These are phyloP conservation scores for Picea engelmannii DNA, from an alignment of 83 land plant genomes.

Conservation along the genomic window DNA sequence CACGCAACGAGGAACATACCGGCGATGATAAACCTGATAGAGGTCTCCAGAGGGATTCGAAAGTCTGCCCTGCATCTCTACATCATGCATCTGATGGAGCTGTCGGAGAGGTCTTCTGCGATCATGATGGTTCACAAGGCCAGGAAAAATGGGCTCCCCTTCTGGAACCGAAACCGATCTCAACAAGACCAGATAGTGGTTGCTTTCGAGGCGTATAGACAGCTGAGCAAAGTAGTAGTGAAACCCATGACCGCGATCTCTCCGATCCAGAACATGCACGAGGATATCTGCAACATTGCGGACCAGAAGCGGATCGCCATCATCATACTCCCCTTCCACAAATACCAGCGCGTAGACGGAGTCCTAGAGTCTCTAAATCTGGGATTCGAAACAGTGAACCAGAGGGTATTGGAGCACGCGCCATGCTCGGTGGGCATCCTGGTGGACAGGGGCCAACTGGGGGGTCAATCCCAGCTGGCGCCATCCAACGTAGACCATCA, in stretches of 20 bases:
- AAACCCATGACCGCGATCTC: slow-evolving; percentile 49
- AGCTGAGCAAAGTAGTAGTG: slow-evolving; percentile 37
- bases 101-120: no score
- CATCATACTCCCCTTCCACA: slow-evolving; percentile 58
- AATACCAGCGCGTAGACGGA: slow-evolving; percentile 41
- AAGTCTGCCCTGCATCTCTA: no score
- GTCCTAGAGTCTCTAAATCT: slow-evolving; percentile 40
- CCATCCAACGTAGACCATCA: slow-evolving; percentile 26
- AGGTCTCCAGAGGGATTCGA: no score
- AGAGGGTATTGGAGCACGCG: slow-evolving; percentile 53
- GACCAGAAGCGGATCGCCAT: slow-evolving; percentile 50
- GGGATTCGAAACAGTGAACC: slow-evolving; percentile 67
- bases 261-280: slow-evolving; percentile 42
- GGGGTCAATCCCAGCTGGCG: slow-evolving; percentile 15
- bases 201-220: slow-evolving; percentile 51
- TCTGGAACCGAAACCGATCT: slow-evolving; percentile 38
- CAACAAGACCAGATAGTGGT: slow-evolving; percentile 32
- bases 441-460: slow-evolving; percentile 62
- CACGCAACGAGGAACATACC: no score
- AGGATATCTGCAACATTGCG: slow-evolving; percentile 49
- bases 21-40: no score
- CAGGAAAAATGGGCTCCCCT: slow-evolving; percentile 65
- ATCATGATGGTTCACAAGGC: no score
- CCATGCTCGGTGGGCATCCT: slow-evolving; percentile 89
- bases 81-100: no score